These are phyloP conservation scores for Rhodotorula sp. DNA, from an alignment of 1,284 basidiomycete species.

Conservation along the genomic window DNA sequence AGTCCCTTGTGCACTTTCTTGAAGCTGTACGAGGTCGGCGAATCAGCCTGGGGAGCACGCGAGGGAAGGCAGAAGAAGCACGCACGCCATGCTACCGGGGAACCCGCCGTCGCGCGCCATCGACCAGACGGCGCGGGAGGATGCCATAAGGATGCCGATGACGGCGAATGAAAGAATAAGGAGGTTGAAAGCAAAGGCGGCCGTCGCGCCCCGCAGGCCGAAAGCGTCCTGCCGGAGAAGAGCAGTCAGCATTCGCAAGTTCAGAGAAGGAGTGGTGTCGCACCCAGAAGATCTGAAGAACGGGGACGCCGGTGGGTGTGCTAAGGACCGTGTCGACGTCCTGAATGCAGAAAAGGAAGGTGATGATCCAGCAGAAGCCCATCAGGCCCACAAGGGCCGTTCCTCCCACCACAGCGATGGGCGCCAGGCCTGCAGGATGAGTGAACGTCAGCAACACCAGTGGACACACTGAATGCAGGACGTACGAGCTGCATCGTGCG, in stretches of 20 bases:
- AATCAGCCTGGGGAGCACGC: no score
- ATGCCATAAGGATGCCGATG: slow-evolving; percentile 29
- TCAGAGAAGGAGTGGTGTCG: background rate
- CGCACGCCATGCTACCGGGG: slow-evolving; percentile 3
- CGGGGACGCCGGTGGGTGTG: slow-evolving; percentile 5
- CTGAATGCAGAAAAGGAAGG: slow-evolving; percentile 21
- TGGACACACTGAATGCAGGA: no score
- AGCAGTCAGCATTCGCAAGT: no score
- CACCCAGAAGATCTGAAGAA: slow-evolving; percentile 22
- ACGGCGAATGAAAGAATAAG: slow-evolving; percentile 18
- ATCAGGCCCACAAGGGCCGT: slow-evolving; percentile 16
- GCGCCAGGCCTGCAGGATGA: slow-evolving; percentile 1
- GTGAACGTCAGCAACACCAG: no score
- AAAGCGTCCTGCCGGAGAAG: slow-evolving; percentile 13
- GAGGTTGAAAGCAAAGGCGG: slow-evolving; percentile 25
- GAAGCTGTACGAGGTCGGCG: no score
- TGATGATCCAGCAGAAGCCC: slow-evolving; percentile 23
- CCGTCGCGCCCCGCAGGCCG: slow-evolving; percentile 21
- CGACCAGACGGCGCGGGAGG: slow-evolving; percentile 20
- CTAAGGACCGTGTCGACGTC: slow-evolving; percentile 8
- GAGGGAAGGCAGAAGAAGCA: no score
- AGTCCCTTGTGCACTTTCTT: slow-evolving; percentile 9
- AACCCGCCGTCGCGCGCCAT: slow-evolving; percentile 26
- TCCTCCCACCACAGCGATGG: slow-evolving; percentile 25
- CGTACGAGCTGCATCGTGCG: slow-evolving; percentile 15